Evolutionary conservation across 805 yeast genomes (phyloP), one percentile per base, ranked within the genome.

Genomic region (Sugiyamaella floridensis): DNA sequence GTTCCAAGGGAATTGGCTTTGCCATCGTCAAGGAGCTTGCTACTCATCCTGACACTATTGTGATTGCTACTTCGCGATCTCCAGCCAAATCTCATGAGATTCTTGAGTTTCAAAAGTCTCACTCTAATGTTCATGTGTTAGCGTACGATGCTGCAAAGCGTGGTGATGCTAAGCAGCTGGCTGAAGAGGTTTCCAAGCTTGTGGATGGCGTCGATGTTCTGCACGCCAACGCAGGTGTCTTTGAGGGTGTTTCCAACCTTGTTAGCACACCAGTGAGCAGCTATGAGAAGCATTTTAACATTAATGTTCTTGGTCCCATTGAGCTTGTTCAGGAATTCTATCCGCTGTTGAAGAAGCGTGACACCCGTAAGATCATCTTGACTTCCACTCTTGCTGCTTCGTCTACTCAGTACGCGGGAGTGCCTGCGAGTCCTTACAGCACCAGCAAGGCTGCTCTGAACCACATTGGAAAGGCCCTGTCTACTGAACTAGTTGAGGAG

Each of bases 361-460:
- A 44, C 2, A 54, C 62, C 7, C 64, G 61, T 54, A 57, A 65
- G 49, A 45, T 69, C n/a, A 52, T 63, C 16, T 64, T 65, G 49
- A 50, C 67, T 15, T 61, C 72, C 11, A 58, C 66, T 26, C 12
- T 46, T 8, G 66, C 60, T 4, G 73, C 66, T 5, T 59, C 66
- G 15, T 53, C 65, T n/a, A 52, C 54, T 46, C 42, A 8, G 55
- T 9, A 59, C 61, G 10, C 14, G 56, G 15, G 18, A 58, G 2
- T 42, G 50, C 18, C 51, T 8, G 10, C n/a, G 3, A 10, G 63
- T 18, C 67, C 70, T 11, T 71, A 71, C 52, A 74, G 74, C 4
- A 59, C 58, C 37, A 65, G 72, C 12, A 72, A 73, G 58, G 71
- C 74, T 4, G 75, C 72, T 1, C 53, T 71, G 52, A 71, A 72